Conservation (phyloP, 2,329 filamentous ascomycete genomes). For the Colletotrichum sp. region DNA sequence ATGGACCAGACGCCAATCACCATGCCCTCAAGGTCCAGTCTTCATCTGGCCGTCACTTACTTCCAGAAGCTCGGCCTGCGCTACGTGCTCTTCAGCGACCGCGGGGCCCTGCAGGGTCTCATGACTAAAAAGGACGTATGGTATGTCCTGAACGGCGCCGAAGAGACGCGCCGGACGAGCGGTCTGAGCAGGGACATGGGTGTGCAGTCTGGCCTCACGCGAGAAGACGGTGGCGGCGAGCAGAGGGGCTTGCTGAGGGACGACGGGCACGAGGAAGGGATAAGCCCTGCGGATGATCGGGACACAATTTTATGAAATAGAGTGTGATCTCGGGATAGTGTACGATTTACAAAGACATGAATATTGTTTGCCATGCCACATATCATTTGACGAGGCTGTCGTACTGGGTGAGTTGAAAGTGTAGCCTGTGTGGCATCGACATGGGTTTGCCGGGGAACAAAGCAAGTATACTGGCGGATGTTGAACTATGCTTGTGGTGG, state of each 20-base stretch:
- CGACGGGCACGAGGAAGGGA: slow-evolving; percentile 36
- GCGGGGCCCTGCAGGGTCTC: slow-evolving; percentile 80
- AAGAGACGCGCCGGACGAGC: slow-evolving; percentile 58
- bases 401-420: background rate
- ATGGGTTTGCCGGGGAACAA: background rate
- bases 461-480: background rate
- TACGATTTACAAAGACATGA: background rate
- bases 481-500: background rate
- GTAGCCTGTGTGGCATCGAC: background rate
- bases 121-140: slow-evolving; percentile 98
- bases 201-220: slow-evolving; percentile 37
- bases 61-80: slow-evolving; percentile 93
- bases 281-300: slow-evolving; percentile 22
- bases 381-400: background rate
- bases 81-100: slow-evolving; percentile 86
- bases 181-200: slow-evolving; percentile 27
- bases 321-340: background rate
- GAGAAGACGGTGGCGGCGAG: slow-evolving; percentile 44
- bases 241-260: slow-evolving; percentile 45
- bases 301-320: slow-evolving; percentile 20
- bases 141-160: slow-evolving; percentile 84
- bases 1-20: slow-evolving; percentile 99
- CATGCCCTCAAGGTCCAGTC: slow-evolving; percentile 73
- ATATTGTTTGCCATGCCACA: background rate
- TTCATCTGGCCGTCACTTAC: slow-evolving; percentile 88